Conservation (phyloP, 768 basidiomycete species). For the Sporobolomyces pararoseus region DNA sequence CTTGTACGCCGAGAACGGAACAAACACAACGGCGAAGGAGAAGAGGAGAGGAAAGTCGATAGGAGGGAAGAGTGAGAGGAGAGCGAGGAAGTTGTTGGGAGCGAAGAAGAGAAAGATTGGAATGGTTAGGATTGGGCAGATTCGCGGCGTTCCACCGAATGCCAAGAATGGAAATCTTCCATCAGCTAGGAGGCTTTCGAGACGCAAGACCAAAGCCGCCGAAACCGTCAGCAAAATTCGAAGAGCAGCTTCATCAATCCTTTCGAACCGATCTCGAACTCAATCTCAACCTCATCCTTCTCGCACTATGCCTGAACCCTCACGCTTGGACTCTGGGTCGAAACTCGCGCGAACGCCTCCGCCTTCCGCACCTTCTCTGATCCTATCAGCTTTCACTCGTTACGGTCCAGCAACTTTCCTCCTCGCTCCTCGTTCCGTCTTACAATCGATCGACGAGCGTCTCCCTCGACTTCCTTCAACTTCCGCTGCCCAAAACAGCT, state of each 20-base stretch:
- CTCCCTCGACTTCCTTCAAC: neutral
- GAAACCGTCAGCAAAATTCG: neutral
- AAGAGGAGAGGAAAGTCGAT: slow-evolving; percentile 17
- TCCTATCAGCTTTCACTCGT: slow-evolving; percentile 10
- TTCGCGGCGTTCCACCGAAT: neutral
- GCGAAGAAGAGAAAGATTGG: slow-evolving; percentile 16
- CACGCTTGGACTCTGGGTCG: too few relatives aligned
- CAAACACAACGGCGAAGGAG: too few relatives aligned
- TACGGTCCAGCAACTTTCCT: slow-evolving; percentile 32
- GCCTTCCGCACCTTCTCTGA: slow-evolving; percentile 16
- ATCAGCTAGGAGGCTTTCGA: neutral
- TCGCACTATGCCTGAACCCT: too few relatives aligned
- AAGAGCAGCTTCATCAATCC: neutral
- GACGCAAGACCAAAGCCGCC: neutral
- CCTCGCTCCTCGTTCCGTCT: slow-evolving; percentile 18
- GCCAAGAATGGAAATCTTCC: neutral
- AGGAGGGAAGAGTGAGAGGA: slow-evolving; percentile 19
- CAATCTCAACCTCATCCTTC: too few relatives aligned
- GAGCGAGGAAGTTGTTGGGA: slow-evolving; percentile 4
- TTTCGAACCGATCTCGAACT: too few relatives aligned
- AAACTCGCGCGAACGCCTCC: slow-evolving; percentile 15
- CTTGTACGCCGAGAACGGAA: neutral
- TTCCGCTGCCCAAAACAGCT: neutral
- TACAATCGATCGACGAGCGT: slow-evolving; percentile 10
- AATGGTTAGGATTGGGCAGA: slow-evolving; percentile 20